Percentiles rank a stretch among this genome's conserved stretches.
These are phyloP conservation scores for Murraya paniculata DNA, from an alignment of 345 rosid genomes.

Conservation along the genomic window DNA sequence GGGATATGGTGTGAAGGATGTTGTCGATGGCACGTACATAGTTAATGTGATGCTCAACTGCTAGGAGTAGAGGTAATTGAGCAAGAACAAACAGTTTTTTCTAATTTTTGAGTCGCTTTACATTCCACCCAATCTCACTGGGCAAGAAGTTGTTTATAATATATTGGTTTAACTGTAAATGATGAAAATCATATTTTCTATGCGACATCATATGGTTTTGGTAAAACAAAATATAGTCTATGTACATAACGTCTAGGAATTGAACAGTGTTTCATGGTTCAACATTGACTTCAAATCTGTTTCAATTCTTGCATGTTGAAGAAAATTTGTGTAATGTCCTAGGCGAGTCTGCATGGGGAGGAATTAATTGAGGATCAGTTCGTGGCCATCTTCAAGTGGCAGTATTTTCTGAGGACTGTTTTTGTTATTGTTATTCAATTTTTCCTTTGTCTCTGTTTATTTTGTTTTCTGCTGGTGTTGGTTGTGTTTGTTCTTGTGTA, in stretches of 20 bases:
- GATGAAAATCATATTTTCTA: background rate
- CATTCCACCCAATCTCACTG: no score
- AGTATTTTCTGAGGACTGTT: background rate
- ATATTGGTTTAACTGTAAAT: background rate
- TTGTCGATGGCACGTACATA: background rate
- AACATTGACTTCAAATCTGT: background rate
- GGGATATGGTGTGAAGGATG: background rate
- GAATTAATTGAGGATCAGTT: background rate
- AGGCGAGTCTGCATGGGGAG: background rate
- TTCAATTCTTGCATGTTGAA: background rate
- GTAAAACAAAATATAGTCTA: background rate
- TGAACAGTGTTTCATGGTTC: no score
- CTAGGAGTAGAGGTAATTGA: background rate
- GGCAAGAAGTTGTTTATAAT: background rate
- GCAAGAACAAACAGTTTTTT: no score
- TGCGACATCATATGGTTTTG: background rate
- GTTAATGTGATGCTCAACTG: background rate
- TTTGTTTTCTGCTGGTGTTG: background rate
- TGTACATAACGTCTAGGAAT: background rate
- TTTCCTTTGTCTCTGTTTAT: background rate
- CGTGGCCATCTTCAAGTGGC: background rate
- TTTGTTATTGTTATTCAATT: background rate
- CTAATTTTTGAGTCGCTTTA: no score
- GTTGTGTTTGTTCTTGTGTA: background rate
- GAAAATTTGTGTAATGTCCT: background rate